Evolutionary conservation across 441 rosid species (phyloP), one percentile per base, ranked within the genome.

Genomic region (Gossypium schwendimanii): DNA sequence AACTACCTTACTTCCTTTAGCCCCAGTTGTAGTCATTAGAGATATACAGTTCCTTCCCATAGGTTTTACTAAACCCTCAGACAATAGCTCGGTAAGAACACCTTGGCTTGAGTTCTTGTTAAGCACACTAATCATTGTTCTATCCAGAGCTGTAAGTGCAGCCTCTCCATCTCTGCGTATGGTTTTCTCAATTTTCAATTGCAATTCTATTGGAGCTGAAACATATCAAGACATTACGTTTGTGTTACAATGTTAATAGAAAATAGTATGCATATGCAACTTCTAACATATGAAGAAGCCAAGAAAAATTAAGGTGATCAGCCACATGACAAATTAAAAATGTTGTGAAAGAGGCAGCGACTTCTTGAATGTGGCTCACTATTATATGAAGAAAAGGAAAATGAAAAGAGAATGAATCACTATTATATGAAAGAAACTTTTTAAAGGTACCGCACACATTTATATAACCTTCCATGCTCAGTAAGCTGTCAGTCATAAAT

Each of bases 21-120:
- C 99, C 70, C 99, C 99, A 76, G 98, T 89, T 55, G 90, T 90
- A 17, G 99, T 96, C 99, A 96, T 96, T 62, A 96, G 88, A 45
- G 97, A 89, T 54, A 96, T 92, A 74, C 98, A 93, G 79, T 96
- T 96, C 82, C 76, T 88, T 71, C 91, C 97, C 28, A 97, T 86
- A n/a, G 96, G 84, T 83, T 96, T 96, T 73, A 92, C 70, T 77
- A 93, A 77, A 63, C 97, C 98, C 73, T 91, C 97, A 63, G 98
- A 88, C 78, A 96, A 82, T 80, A 93, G 81, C 39, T 88, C 91
- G 61, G 81, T 81, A 76, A 93, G 87, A 67, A 88, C 87, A 79
- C 88, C 90, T 6, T 86, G 77, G 84, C 95, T 82, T 73, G 93
- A 89, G 83, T 82, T 83, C 75, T 90, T 82, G 81, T 91, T 93